Evolutionary conservation across 2,329 filamentous ascomycete genomes (phyloP).

Genomic region (Aspergillus terreus): DNA sequence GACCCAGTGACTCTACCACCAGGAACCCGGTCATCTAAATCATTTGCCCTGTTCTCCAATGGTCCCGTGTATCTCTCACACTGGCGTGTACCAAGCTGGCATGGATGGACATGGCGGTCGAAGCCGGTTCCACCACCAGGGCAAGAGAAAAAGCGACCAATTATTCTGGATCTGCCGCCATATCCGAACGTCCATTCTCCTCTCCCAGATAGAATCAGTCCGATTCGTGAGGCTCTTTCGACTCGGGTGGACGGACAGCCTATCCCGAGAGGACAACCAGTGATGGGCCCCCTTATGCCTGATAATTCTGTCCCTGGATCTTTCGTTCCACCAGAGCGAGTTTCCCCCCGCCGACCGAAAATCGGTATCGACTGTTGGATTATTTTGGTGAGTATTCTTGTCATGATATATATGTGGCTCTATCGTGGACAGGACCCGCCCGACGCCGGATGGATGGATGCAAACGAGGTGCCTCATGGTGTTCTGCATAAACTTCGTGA

Average conservation of each 20-base stretch:
- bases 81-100: not conserved
- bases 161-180: not conserved
- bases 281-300: too few relatives aligned
- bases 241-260: too few relatives aligned
- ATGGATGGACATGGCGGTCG: not conserved
- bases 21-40: not conserved
- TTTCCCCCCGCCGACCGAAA: too few relatives aligned
- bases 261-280: too few relatives aligned
- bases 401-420: not conserved
- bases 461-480: not conserved
- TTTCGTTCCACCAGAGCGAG: too few relatives aligned
- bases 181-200: not conserved
- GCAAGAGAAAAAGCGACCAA: too few relatives aligned
- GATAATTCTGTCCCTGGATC: too few relatives aligned
- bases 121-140: too few relatives aligned
- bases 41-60: not conserved
- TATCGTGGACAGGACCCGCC: not conserved
- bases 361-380: not conserved
- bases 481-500: not conserved
- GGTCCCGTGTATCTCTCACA: not conserved
- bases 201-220: not conserved
- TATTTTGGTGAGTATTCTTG: not conserved
- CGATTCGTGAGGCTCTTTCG: not conserved
- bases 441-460: not conserved
- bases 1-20: too few relatives aligned